phyloP scores from a whole-genome alignment of 23 red algal genomes.

The Agarophyton chilense region DNA sequence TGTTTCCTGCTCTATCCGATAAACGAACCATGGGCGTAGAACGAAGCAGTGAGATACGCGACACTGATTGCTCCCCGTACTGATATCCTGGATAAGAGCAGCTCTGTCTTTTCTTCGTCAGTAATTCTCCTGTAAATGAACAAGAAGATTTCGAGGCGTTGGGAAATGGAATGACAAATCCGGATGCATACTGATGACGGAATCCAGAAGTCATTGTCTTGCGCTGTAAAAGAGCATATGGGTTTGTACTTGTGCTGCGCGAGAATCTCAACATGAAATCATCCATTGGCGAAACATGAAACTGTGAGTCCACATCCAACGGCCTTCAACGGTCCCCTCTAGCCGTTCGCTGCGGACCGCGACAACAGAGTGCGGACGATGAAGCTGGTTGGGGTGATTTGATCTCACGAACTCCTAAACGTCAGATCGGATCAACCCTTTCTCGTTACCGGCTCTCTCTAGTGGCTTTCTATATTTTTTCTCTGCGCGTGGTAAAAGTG shows the following conservation, averaged over 20 bases:
- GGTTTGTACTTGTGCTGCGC: background rate
- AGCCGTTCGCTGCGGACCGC: no score
- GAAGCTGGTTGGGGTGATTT: no score
- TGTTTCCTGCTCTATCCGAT: background rate
- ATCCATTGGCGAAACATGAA: no score
- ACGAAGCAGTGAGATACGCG: background rate
- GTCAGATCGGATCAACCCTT: no score
- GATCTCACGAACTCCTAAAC: no score
- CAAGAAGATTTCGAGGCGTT: background rate
- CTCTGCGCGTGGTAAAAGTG: no score
- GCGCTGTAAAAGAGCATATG: background rate
- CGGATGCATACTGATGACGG: background rate
- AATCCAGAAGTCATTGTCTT: background rate
- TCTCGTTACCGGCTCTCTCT: no score
- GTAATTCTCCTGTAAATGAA: background rate
- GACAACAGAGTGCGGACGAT: no score
- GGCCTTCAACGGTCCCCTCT: no score
- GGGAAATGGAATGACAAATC: background rate
- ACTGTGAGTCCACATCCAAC: no score
- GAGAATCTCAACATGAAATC: no score
- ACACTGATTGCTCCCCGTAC: background rate
- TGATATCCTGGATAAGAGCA: background rate
- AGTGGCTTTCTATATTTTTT: no score
- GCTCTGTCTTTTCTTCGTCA: background rate
- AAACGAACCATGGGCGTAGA: background rate